Percentiles rank a stretch among this genome's conserved stretches.
These are phyloP conservation scores for Monilinia laxa DNA, from an alignment of 2,329 filamentous ascomycete genomes.

Conservation along the genomic window DNA sequence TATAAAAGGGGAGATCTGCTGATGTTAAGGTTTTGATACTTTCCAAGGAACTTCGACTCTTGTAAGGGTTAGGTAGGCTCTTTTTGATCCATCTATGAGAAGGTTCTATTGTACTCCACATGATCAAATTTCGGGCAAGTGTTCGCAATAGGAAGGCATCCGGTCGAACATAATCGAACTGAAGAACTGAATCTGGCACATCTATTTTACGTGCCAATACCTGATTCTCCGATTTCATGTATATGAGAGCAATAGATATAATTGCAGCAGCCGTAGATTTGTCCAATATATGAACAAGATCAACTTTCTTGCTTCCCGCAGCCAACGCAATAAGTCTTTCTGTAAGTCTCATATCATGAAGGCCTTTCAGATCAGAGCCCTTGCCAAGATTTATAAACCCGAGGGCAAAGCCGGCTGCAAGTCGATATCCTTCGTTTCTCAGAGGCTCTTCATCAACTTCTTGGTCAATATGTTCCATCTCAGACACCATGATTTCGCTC, in stretches of 20 bases:
- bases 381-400: constrained; percentile 94
- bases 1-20: constrained; percentile 86
- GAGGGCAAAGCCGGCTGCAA: constrained; percentile 89
- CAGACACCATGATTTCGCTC: constrained; percentile 98
- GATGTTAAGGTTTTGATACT: constrained; percentile 65
- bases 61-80: constrained; percentile 72
- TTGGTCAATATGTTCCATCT: constrained; percentile 82
- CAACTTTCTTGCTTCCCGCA: constrained; percentile 84
- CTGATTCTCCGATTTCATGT: constrained; percentile 92
- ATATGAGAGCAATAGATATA: constrained; percentile 85
- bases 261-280: constrained; percentile 92
- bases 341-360: constrained; percentile 91
- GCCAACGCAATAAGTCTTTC: constrained; percentile 85
- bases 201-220: constrained; percentile 89
- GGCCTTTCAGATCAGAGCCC: constrained; percentile 79
- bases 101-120: constrained; percentile 83
- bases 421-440: constrained; percentile 91
- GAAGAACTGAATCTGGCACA: constrained; percentile 82
- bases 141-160: constrained; percentile 90
- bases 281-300: constrained; percentile 89
- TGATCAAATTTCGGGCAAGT: constrained; percentile 83
- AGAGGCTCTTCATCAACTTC: constrained; percentile 82
- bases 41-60: constrained; percentile 58
- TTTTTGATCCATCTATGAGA: constrained; percentile 71
- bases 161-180: constrained; percentile 94